Evolutionary conservation across 2,329 filamentous ascomycete genomes (phyloP), one percentile per base, ranked within the genome.

Genomic region (Fusarium albosuccineum): DNA sequence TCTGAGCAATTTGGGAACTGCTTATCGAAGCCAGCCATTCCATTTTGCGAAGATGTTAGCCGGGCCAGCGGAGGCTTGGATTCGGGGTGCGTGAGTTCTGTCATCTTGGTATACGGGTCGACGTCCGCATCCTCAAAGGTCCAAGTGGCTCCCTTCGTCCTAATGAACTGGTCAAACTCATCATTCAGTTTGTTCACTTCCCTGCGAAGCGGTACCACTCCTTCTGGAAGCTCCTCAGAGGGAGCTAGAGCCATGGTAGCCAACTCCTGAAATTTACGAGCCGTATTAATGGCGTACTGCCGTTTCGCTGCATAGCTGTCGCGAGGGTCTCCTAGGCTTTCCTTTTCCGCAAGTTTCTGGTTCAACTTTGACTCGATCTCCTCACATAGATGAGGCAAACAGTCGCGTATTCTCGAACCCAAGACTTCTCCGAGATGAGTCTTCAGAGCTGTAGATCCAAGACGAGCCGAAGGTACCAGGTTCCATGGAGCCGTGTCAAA

Each of bases 351-450:
- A 4, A 69, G 14, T 3, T 67, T 70, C 3, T 64, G 55, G 0
- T 42, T 27, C 0, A 80, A 67, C 0, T 71, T 69, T 1, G 45
- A 34, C 4, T 46, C 54, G 6, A 80, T 71, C 0, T 62, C 70
- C 0, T 41, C 53, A 26, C 73, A 68, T 13, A 80, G 68, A 0
- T 56, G 64, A 0, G 73, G 73, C 59, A 81, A 82, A 10, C 75
- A 76, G 0, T 59, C 62, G 3, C 72, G 69, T 41, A 82, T 80
- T 48, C 75, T 76, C 16, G 74, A 74, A 37, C 78, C 76, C 9
- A 80, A 66, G 9, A 80, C 57, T 2, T 45, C 65, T 2, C 73
- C 73, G 0, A 80, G 71, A 26, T 76, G 71, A 3, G 58, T 64
- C 30, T 76, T 76, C 7, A 79, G 66, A 27, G 72, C 73, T 1